Evolutionary conservation across 768 basidiomycete species (phyloP).

Genomic region (Gyrodon lividus): DNA sequence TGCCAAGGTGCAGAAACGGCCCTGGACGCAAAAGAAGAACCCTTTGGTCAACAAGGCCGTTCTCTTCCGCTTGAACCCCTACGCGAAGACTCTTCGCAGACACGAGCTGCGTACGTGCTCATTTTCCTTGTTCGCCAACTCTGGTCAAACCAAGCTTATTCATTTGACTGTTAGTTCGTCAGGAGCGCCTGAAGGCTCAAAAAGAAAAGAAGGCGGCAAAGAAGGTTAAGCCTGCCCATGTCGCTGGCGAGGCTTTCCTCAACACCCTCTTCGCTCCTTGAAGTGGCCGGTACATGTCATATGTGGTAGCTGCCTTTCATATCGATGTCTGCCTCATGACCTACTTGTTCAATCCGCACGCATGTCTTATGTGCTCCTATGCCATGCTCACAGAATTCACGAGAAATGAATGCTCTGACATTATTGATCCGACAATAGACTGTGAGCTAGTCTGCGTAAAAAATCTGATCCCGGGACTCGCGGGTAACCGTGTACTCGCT

Average conservation of each 20-base stretch:
- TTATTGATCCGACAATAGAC: no score
- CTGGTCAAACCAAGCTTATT: slow-evolving; percentile 5
- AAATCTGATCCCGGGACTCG: no score
- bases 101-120: slow-evolving; percentile 80
- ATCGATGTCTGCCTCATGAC: slow-evolving; percentile 1
- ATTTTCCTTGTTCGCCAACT: not conserved
- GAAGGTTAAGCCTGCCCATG: slow-evolving; percentile 59
- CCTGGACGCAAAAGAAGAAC: slow-evolving; percentile 99
- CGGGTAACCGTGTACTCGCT: no score
- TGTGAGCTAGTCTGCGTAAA: no score
- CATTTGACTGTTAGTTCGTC: slow-evolving; percentile 56
- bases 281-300: slow-evolving; percentile 23
- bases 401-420: no score
- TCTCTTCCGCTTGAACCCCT: slow-evolving; percentile 97
- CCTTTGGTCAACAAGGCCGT: slow-evolving; percentile 91
- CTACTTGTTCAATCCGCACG: slow-evolving; percentile 3
- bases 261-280: slow-evolving; percentile 82
- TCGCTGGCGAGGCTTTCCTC: slow-evolving; percentile 83
- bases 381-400: slow-evolving; percentile 18
- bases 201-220: slow-evolving; percentile 53
- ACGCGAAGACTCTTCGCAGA: slow-evolving; percentile 90
- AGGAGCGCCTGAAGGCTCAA: slow-evolving; percentile 66
- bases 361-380: slow-evolving; percentile 15
- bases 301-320: slow-evolving; percentile 6
- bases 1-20: slow-evolving; percentile 82